Evolutionary conservation across 345 rosid genomes (phyloP).

Genomic region (Luvunga scandens): DNA sequence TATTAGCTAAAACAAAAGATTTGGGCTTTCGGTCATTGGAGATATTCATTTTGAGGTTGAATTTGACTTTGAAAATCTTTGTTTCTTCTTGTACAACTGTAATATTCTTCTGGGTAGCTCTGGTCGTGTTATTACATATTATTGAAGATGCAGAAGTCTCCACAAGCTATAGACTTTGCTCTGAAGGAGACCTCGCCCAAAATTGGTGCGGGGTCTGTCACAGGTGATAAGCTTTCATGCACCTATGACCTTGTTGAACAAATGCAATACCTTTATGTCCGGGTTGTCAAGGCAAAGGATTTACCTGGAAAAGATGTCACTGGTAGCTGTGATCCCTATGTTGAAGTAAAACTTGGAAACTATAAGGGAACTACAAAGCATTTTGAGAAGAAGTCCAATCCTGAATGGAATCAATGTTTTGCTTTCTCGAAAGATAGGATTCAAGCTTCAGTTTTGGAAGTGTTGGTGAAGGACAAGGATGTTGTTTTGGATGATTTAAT

Average conservation of each 20-base stretch:
- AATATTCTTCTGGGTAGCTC: slow-evolving; percentile 2
- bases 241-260: slow-evolving; percentile 98
- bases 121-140: slow-evolving; percentile 2
- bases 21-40: neutral
- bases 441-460: slow-evolving; percentile 84
- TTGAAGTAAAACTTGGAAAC: slow-evolving; percentile 90
- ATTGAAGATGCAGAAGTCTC: slow-evolving; percentile 79
- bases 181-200: slow-evolving; percentile 94
- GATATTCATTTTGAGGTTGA: neutral
- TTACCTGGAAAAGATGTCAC: slow-evolving; percentile 77
- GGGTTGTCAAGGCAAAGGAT: slow-evolving; percentile 86
- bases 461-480: slow-evolving; percentile 79
- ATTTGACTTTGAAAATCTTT: slow-evolving; percentile 9
- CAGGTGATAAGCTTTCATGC: slow-evolving; percentile 75
- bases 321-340: slow-evolving; percentile 88
- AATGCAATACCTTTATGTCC: slow-evolving; percentile 95
- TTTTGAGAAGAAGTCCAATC: slow-evolving; percentile 89
- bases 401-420: slow-evolving; percentile 96
- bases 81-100: neutral
- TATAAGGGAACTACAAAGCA: slow-evolving; percentile 84
- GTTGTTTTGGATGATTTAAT: slow-evolving; percentile 73
- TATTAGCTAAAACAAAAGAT: neutral
- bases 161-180: slow-evolving; percentile 62
- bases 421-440: slow-evolving; percentile 92
- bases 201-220: slow-evolving; percentile 69